These are phyloP conservation scores for Fusarium haematococcum DNA, from an alignment of 2,329 filamentous ascomycete genomes.

Conservation along the genomic window DNA sequence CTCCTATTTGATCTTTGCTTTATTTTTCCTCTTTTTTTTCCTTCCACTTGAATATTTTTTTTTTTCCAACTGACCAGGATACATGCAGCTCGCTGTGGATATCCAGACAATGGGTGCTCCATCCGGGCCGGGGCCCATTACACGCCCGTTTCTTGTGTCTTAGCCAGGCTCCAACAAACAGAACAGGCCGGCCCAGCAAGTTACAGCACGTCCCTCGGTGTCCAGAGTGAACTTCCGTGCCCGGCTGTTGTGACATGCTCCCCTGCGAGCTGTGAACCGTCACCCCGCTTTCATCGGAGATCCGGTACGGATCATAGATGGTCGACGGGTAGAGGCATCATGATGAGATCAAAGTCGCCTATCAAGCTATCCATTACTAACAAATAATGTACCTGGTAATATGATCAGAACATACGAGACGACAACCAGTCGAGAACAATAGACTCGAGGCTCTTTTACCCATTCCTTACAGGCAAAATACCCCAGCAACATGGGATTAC, in stretches of 20 bases:
- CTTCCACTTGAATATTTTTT: neutral
- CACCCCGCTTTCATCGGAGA: slow-evolving; percentile 40
- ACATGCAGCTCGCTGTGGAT: slow-evolving; percentile 3
- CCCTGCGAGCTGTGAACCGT: slow-evolving; percentile 19
- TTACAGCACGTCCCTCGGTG: neutral
- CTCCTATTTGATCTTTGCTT: neutral
- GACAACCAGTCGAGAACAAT: neutral
- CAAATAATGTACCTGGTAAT: neutral
- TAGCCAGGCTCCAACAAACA: slow-evolving; percentile 1
- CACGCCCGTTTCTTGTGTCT: slow-evolving; percentile 5
- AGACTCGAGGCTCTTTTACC: neutral
- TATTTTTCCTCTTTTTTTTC: neutral
- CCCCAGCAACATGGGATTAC: neutral
- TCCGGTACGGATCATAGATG: slow-evolving; percentile 25
- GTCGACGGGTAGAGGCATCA: slow-evolving; percentile 12
- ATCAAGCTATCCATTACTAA: neutral
- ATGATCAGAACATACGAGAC: neutral
- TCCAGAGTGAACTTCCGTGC: slow-evolving; percentile 1
- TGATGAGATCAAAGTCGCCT: neutral
- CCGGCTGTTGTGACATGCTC: slow-evolving; percentile 8
- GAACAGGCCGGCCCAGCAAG: neutral
- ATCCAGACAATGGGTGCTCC: slow-evolving; percentile 6
- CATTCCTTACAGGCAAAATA: neutral
- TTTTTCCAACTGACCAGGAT: neutral
- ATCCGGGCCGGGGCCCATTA: slow-evolving; percentile 8